Percentiles rank a stretch among this genome's conserved stretches.
These are phyloP conservation scores for Chaetomium olivaceum DNA, from an alignment of 2,329 filamentous ascomycete genomes.

Conservation along the genomic window DNA sequence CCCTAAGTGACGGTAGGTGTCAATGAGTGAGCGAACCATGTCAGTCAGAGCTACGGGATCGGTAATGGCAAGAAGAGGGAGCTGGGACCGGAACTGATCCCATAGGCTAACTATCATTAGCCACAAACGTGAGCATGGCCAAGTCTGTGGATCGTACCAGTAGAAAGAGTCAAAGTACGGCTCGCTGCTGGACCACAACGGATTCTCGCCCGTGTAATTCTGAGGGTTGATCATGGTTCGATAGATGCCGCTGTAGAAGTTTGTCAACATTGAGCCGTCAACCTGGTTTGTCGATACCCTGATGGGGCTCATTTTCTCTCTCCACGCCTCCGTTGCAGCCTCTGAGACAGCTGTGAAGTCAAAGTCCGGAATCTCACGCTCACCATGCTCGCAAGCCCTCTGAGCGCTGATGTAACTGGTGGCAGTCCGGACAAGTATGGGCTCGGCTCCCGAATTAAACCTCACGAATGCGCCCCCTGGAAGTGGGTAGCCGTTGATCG, in stretches of 20 bases:
- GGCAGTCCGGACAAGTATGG: constrained; percentile 65
- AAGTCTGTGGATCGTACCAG: constrained; percentile 48
- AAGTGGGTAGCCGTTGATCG: constrained; percentile 55
- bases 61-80: constrained; percentile 67
- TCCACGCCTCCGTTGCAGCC: constrained; percentile 60
- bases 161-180: constrained; percentile 78
- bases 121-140: neutral
- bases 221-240: constrained; percentile 71
- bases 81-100: constrained; percentile 69
- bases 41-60: constrained; percentile 64
- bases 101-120: constrained; percentile 52
- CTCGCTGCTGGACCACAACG: constrained; percentile 63
- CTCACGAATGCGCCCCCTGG: constrained; percentile 65
- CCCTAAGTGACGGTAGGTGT: constrained; percentile 69
- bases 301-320: constrained; percentile 60
- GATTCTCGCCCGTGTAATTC: constrained; percentile 74
- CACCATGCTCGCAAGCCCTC: constrained; percentile 68
- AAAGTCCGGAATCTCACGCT: constrained; percentile 67
- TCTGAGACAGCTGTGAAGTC: constrained; percentile 58
- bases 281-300: constrained; percentile 55
- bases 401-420: constrained; percentile 67
- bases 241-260: constrained; percentile 73
- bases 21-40: constrained; percentile 70
- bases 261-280: constrained; percentile 55
- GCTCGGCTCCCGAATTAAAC: constrained; percentile 53